Evolutionary conservation across 1,284 basidiomycete species (phyloP).

Genomic region (Neolentinus lepideus): DNA sequence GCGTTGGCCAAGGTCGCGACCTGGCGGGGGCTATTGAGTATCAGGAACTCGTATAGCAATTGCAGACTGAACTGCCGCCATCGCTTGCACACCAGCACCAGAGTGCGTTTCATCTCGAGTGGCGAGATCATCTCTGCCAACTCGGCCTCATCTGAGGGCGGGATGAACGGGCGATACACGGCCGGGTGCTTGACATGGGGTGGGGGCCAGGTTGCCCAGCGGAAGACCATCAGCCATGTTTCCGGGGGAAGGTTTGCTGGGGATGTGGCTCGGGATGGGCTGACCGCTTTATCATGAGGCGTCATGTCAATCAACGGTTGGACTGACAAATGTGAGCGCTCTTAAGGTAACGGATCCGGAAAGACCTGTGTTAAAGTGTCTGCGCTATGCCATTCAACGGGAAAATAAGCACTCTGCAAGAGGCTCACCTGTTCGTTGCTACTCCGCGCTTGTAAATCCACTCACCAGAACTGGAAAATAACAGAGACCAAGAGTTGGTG

Average conservation of each 20-base stretch:
- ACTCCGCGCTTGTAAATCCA: too few relatives aligned
- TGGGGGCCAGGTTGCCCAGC: neutral
- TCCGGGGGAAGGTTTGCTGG: neutral
- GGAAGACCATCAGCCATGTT: neutral
- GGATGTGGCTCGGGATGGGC: neutral
- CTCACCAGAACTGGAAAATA: too few relatives aligned
- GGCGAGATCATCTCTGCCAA: neutral
- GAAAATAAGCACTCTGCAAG: too few relatives aligned
- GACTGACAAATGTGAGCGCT: too few relatives aligned
- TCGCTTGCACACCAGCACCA: neutral
- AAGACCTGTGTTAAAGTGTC: too few relatives aligned
- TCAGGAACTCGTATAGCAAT: neutral
- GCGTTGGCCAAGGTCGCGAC: neutral
- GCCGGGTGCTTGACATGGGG: neutral
- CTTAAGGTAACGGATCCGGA: too few relatives aligned
- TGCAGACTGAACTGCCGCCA: neutral
- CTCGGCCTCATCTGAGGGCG: neutral
- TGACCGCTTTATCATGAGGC: neutral
- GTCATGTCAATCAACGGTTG: neutral
- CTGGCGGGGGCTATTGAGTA: neutral
- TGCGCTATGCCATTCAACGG: too few relatives aligned
- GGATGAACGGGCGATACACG: neutral
- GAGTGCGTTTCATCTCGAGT: neutral
- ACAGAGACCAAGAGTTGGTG: too few relatives aligned
- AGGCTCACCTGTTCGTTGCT: too few relatives aligned